Percentiles rank a stretch among this genome's conserved stretches.
These are phyloP conservation scores for Pythium scleroteichum DNA, from an alignment of 352 stramenopile species.

Conservation along the genomic window DNA sequence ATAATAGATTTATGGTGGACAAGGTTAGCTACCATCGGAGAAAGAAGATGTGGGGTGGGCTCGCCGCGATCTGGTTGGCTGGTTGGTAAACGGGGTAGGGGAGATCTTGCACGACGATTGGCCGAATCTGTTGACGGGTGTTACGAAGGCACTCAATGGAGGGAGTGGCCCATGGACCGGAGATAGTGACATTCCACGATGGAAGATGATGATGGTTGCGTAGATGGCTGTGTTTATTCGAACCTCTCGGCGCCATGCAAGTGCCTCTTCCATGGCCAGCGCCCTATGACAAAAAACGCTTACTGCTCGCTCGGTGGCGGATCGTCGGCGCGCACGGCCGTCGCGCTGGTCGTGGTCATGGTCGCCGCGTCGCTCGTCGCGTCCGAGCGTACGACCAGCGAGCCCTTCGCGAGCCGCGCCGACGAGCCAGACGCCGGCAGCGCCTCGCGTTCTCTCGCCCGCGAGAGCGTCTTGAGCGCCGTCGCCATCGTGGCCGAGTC, in stretches of 20 bases:
- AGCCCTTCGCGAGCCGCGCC: not conserved
- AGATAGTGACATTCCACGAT: constrained; percentile 5
- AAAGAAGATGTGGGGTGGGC: not conserved
- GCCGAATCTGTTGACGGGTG: not conserved
- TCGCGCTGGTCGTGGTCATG: constrained; percentile 15
- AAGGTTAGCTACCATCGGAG: not conserved
- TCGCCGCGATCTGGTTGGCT: not conserved
- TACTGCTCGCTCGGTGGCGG: not conserved
- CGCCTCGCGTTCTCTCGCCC: not conserved
- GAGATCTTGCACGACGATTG: not conserved
- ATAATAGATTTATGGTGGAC: not conserved
- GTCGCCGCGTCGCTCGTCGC: constrained; percentile 11
- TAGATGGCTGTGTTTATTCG: no score
- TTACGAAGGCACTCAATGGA: not conserved
- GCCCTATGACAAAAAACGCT: not conserved
- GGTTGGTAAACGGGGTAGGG: not conserved
- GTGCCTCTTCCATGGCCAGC: no score
- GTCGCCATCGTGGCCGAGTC: constrained; percentile 22
- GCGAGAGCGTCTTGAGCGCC: constrained; percentile 2
- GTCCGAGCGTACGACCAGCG: constrained; percentile 13
- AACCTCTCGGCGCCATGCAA: no score
- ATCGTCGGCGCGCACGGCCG: constrained; percentile 6
- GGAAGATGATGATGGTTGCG: not conserved
- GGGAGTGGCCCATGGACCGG: not conserved
- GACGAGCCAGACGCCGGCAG: constrained; percentile 3